phyloP scores from a whole-genome alignment of 805 yeast genomes.

The Metschnikowia reukaufii region DNA sequence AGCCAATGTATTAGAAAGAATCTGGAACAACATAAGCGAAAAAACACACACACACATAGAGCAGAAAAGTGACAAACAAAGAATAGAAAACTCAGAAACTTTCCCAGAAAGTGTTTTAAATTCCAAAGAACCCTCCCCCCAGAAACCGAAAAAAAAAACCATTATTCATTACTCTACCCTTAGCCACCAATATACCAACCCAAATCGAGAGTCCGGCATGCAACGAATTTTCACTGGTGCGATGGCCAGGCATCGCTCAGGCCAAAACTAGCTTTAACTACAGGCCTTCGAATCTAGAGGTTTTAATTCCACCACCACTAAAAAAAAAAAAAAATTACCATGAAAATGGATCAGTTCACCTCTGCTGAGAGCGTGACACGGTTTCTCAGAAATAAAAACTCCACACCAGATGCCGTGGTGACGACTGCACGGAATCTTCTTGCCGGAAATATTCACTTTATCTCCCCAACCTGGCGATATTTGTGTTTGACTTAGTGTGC shows the following conservation, averaged over 20 bases:
- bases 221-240: not conserved
- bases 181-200: too few species aligned
- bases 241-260: not conserved
- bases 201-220: too few species aligned
- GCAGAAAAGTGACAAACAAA: too few species aligned
- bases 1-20: too few species aligned
- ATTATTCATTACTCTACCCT: too few species aligned
- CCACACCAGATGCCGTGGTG: conserved; percentile 43
- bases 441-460: conserved; percentile 35
- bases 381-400: conserved; percentile 54
- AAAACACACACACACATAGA: too few species aligned
- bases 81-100: too few species aligned
- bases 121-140: too few species aligned
- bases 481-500: conserved; percentile 57
- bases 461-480: conserved; percentile 55
- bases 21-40: too few species aligned
- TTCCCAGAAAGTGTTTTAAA: too few species aligned
- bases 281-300: not conserved
- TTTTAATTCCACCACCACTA: not conserved
- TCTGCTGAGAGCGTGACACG: conserved; percentile 53
- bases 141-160: too few species aligned
- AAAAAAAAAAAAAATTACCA: not conserved
- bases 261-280: not conserved
- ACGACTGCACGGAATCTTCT: conserved; percentile 32
- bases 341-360: conserved; percentile 2